Base-by-base conservation (phyloP, 768 basidiomycete species). In the Gloeostereum incarnatum region DNA sequence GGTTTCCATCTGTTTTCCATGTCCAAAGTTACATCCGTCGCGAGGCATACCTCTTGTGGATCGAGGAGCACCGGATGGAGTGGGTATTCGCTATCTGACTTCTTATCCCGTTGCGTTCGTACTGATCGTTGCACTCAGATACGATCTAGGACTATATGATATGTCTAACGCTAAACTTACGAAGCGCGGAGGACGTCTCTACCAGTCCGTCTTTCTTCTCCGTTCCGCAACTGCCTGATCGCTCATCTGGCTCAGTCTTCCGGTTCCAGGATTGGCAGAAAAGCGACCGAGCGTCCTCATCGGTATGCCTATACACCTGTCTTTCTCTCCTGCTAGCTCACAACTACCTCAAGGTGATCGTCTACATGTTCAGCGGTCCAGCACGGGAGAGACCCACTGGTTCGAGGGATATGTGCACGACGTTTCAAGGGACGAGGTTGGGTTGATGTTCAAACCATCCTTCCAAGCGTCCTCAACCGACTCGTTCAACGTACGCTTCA, bases 341-440 rank as follows among this genome's bases (percentile, higher is more conserved):
- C 34, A 8, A 39, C 18, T 33, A 48, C 7, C n/a, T 40, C 20
- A 18, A 68, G 77, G 78, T 6, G 78, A 81, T 45, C 53, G 56
- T 0, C 75, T 81, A 6, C 56, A 73, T 2, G 73, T 79, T 0
- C 64, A 69, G 44, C 60, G 57, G 36, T 51, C 58, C 17, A 64
- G 62, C 17, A 51, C 60, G 3, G 46, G 48, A 0, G 42, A 53
- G 13, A 69, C 67, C 0, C 63, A 63, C 20, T 81, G 75, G 76
- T 75, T 58, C 39, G 69, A 73, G 51, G 80, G 80, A 10, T 63
- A 65, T 26, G 78, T 81, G 4, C 75, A 78, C 36, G 50, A 62
- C 4, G 63, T 79, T 9, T 64, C 58, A 21, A 54, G 66, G 41
- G 55, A 59, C 6, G 62, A 71, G 53, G 74, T 83, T 6, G 67